These are phyloP conservation scores for Pythium grandisporangium DNA, from an alignment of 352 stramenopile genomes.

Conservation along the genomic window DNA sequence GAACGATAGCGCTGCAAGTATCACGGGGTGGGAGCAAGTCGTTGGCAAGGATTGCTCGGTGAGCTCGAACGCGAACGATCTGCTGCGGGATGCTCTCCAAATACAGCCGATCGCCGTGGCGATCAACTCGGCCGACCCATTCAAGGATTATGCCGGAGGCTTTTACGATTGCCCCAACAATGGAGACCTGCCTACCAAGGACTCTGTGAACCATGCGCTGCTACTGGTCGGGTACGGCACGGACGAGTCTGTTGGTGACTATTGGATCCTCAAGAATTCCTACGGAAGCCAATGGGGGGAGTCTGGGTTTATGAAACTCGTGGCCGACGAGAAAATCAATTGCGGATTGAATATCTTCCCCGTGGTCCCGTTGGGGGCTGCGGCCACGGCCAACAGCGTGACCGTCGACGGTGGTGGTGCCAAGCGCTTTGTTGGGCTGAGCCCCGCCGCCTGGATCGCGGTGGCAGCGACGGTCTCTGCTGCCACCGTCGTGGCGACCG, in stretches of 20 bases:
- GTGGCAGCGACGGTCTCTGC: constrained; percentile 10
- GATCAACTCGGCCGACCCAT: constrained; percentile 62
- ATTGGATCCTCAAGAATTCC: constrained; percentile 82
- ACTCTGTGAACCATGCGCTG: constrained; percentile 68
- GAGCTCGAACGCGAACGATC: constrained; percentile 33
- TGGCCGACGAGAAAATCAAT: constrained; percentile 67
- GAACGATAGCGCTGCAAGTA: constrained; percentile 58
- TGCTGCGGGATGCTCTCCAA: constrained; percentile 47
- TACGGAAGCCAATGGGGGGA: constrained; percentile 67
- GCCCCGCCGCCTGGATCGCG: constrained; percentile 19
- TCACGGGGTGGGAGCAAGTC: constrained; percentile 58
- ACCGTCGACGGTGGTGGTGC: constrained; percentile 37
- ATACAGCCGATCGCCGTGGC: constrained; percentile 64
- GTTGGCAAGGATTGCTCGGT: constrained; percentile 44
- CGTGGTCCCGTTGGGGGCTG: constrained; percentile 47
- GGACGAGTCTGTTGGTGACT: constrained; percentile 41
- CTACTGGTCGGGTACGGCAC: constrained; percentile 71
- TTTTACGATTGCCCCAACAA: constrained; percentile 69
- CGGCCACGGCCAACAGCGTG: constrained; percentile 28
- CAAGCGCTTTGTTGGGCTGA: constrained; percentile 25
- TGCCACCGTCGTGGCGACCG: constrained; percentile 17
- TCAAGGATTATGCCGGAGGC: constrained; percentile 58
- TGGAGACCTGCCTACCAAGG: constrained; percentile 45
- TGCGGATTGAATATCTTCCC: constrained; percentile 71
- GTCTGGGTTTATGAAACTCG: constrained; percentile 52